Evolutionary conservation across 768 basidiomycete genomes (phyloP).

Genomic region (Cantharellus anzutake): DNA sequence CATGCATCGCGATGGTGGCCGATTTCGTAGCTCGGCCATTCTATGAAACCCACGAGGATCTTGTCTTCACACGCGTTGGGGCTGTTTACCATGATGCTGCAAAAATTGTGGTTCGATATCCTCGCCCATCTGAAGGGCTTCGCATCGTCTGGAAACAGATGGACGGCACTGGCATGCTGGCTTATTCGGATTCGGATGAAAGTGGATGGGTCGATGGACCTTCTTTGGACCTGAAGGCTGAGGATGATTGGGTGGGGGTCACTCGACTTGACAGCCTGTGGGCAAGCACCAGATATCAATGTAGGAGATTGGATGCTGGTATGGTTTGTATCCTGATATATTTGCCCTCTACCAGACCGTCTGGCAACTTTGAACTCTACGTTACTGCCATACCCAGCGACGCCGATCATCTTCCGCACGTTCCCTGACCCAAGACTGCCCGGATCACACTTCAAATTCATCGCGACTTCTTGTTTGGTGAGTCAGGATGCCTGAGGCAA

Average conservation of each 20-base stretch:
- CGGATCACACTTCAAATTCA: constrained; percentile 39
- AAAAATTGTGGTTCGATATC: constrained; percentile 46
- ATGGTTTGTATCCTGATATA: neutral
- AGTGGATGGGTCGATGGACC: constrained; percentile 38
- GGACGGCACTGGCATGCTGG: constrained; percentile 13
- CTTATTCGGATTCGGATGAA: constrained; percentile 11
- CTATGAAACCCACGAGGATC: constrained; percentile 31
- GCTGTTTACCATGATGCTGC: constrained; percentile 44
- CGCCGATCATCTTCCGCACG: constrained; percentile 44
- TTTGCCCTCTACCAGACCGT: constrained; percentile 20
- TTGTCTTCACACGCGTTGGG: constrained; percentile 49
- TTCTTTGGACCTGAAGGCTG: constrained; percentile 22
- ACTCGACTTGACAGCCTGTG: constrained; percentile 37
- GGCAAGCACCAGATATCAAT: constrained; percentile 54
- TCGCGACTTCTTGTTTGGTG: constrained; percentile 41
- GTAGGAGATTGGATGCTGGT: constrained; percentile 19
- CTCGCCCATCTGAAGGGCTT: constrained; percentile 16
- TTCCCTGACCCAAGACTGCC: constrained; percentile 50
- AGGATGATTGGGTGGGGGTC: constrained; percentile 40
- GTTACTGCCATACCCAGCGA: constrained; percentile 29
- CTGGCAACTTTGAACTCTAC: constrained; percentile 24
- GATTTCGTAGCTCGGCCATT: constrained; percentile 41
- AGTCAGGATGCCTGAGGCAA: neutral
- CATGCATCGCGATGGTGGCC: constrained; percentile 18
- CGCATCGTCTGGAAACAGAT: constrained; percentile 25